These are phyloP conservation scores for Vitis vinifera DNA, from an alignment of 164 flowering plant genomes.

Conservation along the genomic window DNA sequence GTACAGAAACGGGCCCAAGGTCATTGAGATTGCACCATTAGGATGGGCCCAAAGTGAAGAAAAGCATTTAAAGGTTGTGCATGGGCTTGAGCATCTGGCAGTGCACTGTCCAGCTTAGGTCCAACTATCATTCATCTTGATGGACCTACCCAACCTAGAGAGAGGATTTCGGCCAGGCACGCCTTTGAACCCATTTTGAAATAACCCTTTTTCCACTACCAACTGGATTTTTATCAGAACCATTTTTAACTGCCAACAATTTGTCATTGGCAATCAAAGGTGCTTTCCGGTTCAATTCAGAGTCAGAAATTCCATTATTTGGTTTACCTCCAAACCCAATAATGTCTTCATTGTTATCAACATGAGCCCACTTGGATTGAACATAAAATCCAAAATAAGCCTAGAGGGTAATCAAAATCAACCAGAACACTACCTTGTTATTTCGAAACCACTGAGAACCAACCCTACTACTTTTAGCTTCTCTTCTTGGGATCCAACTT, in stretches of 20 bases:
- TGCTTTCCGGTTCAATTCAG: slow-evolving; percentile 20
- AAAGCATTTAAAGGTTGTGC: too few relatives aligned
- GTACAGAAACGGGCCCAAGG: too few relatives aligned
- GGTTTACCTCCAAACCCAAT: slow-evolving; percentile 51
- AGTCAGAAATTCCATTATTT: slow-evolving; percentile 13
- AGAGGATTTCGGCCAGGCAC: too few relatives aligned
- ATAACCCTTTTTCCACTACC: slow-evolving; percentile 15
- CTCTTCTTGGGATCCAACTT: slow-evolving; percentile 70
- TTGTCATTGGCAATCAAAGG: slow-evolving; percentile 30
- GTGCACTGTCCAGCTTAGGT: too few relatives aligned
- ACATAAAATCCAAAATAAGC: slow-evolving; percentile 90
- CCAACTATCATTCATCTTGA: too few relatives aligned
- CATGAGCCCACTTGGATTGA: slow-evolving; percentile 97
- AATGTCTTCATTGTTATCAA: slow-evolving; percentile 55
- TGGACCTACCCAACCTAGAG: too few relatives aligned
- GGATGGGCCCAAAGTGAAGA: too few relatives aligned
- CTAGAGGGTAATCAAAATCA: slow-evolving; percentile 90
- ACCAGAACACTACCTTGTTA: slow-evolving; percentile 69
- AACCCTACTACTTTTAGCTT: slow-evolving; percentile 41
- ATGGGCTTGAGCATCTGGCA: too few relatives aligned
- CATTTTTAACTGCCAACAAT: slow-evolving; percentile 18
- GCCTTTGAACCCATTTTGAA: too few relatives aligned
- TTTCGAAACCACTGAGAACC: slow-evolving; percentile 61
- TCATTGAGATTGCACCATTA: too few relatives aligned
- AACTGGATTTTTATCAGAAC: slow-evolving; percentile 15